Percentiles rank a stretch among this genome's conserved stretches.
Conservation (phyloP, 495 filamentous ascomycete genomes). For the Xylaria castorea region DNA sequence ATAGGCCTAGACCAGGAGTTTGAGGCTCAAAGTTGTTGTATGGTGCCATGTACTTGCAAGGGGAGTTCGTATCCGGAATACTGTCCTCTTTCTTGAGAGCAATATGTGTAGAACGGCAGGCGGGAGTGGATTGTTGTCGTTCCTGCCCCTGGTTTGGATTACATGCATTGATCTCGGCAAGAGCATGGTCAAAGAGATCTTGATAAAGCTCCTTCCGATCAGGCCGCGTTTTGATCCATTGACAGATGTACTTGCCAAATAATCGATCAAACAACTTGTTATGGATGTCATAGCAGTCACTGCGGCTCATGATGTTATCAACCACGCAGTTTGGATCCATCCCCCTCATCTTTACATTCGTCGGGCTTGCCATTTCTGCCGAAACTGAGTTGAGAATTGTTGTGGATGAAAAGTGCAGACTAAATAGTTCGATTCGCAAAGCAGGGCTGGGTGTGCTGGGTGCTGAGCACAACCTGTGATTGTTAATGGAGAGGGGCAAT, state of each 20-base stretch:
- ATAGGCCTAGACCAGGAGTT: neutral
- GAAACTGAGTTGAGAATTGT: neutral
- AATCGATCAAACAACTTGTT: neutral
- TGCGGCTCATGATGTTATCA: neutral
- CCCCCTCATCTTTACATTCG: neutral
- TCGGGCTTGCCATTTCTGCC: neutral
- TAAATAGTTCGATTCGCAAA: neutral
- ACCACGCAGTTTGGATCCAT: neutral
- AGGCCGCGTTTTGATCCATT: neutral
- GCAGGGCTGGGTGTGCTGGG: neutral
- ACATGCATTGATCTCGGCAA: neutral
- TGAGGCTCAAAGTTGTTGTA: neutral
- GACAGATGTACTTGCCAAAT: neutral
- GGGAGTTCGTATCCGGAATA: neutral
- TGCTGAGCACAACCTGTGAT: neutral
- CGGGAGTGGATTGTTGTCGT: neutral
- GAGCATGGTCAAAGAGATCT: neutral
- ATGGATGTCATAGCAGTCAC: too few species aligned
- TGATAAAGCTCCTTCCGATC: neutral
- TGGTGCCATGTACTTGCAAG: constrained; percentile 4
- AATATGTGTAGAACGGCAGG: neutral
- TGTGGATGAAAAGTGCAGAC: neutral
- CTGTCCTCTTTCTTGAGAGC: too few species aligned
- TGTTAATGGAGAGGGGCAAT: neutral
- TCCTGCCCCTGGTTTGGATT: neutral